A percentile compares a stretch with the other conserved stretches of the same genome.
phyloP scores from a whole-genome alignment of 2,329 filamentous ascomycete genomes.

The Tolypocladium tropicale region DNA sequence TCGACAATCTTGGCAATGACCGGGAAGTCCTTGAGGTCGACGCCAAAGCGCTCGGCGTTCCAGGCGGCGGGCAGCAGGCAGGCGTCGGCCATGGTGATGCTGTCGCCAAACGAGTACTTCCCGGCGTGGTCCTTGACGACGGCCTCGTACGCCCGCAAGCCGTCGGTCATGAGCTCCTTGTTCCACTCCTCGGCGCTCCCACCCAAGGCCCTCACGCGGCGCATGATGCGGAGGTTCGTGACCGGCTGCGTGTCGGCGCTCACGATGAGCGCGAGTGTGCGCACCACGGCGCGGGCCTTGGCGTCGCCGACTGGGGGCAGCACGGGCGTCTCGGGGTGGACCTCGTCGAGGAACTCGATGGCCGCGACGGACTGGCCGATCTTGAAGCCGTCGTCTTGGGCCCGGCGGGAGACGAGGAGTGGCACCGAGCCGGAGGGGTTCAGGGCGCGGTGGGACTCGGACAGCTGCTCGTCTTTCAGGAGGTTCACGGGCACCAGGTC shows the following conservation, averaged over 20 bases:
- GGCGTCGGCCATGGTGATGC: slow-evolving; percentile 46
- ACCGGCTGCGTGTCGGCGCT: slow-evolving; percentile 49
- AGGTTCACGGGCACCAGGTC: slow-evolving; percentile 40
- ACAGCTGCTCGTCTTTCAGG: slow-evolving; percentile 40
- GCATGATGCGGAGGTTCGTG: slow-evolving; percentile 45
- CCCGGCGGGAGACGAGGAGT: slow-evolving; percentile 31
- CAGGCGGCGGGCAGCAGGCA: slow-evolving; percentile 48
- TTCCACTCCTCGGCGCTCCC: slow-evolving; percentile 38
- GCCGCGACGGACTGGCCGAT: slow-evolving; percentile 49
- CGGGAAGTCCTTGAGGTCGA: slow-evolving; percentile 40
- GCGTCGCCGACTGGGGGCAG: slow-evolving; percentile 37
- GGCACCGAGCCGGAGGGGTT: slow-evolving; percentile 48
- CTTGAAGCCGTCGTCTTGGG: slow-evolving; percentile 20
- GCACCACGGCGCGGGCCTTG: slow-evolving; percentile 35
- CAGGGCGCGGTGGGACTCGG: slow-evolving; percentile 29
- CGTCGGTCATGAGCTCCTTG: slow-evolving; percentile 36
- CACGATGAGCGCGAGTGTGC: slow-evolving; percentile 44
- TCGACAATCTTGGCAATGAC: slow-evolving; percentile 33
- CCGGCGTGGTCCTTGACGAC: slow-evolving; percentile 29
- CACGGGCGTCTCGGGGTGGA: slow-evolving; percentile 29
- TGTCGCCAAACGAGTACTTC: slow-evolving; percentile 43
- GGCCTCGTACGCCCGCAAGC: slow-evolving; percentile 46
- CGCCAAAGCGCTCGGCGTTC: slow-evolving; percentile 43
- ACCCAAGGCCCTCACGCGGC: slow-evolving; percentile 33
- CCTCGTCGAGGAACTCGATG: slow-evolving; percentile 52